These are phyloP conservation scores for Tulasnella sp. DNA, from an alignment of 768 basidiomycete species.

Conservation along the genomic window DNA sequence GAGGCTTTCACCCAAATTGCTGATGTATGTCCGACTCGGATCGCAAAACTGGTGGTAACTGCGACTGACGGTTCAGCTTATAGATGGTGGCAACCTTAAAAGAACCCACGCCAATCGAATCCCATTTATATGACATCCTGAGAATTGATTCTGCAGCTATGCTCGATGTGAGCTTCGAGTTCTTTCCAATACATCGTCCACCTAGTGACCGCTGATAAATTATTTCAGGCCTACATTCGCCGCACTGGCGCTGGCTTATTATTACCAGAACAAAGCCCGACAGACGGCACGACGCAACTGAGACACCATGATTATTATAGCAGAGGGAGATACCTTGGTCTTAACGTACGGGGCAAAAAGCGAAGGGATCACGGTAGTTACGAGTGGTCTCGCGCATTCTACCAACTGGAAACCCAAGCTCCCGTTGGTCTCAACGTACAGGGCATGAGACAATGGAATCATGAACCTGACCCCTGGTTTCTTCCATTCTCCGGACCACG, in stretches of 20 bases:
- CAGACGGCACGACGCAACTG: conserved; percentile 25
- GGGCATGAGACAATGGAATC: too few relatives aligned
- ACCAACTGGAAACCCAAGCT: conserved; percentile 7
- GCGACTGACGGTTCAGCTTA: too few relatives aligned
- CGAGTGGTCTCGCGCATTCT: conserved; percentile 38
- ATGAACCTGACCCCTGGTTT: too few relatives aligned
- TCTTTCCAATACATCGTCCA: neutral
- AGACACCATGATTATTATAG: conserved; percentile 38
- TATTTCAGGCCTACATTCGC: conserved; percentile 46
- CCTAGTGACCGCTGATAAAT: neutral
- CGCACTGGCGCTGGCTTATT: conserved; percentile 43
- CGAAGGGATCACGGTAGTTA: conserved; percentile 50
- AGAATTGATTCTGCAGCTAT: conserved; percentile 46
- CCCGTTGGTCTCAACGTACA: too few relatives aligned
- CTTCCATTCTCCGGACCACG: too few relatives aligned
- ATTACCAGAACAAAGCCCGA: conserved; percentile 31
- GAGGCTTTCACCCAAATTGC: conserved; percentile 10
- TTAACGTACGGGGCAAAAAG: conserved; percentile 61
- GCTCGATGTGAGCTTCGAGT: conserved; percentile 39
- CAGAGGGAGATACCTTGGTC: conserved; percentile 48
- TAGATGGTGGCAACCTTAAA: conserved; percentile 34
- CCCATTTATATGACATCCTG: conserved; percentile 38
- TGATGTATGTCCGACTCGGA: conserved; percentile 4
- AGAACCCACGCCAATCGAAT: neutral
- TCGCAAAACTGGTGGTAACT: too few relatives aligned